phyloP scores from a whole-genome alignment of 768 basidiomycete genomes.

The Amyloporia xantha region DNA sequence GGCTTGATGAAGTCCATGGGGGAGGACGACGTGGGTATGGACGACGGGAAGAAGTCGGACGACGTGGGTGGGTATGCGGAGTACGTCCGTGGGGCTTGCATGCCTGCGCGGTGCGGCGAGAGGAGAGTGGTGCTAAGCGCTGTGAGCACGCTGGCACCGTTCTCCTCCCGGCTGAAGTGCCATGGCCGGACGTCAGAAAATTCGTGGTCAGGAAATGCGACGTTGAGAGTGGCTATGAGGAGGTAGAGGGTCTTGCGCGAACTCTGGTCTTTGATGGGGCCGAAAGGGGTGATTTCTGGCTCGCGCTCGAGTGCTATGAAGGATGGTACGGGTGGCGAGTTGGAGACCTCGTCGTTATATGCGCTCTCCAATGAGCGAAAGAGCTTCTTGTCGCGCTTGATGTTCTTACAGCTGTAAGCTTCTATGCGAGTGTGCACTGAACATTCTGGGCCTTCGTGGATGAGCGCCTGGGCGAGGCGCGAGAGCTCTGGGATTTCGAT shows the following conservation, averaged over 20 bases:
- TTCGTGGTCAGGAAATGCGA: conserved; percentile 96
- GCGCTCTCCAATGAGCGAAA: conserved; percentile 88
- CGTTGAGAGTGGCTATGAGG: conserved; percentile 93
- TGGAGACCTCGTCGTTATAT: conserved; percentile 73
- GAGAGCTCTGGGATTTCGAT: conserved; percentile 79
- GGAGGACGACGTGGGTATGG: conserved; percentile 64
- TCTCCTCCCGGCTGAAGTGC: conserved; percentile 81
- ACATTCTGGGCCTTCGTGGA: conserved; percentile 83
- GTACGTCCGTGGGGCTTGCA: conserved; percentile 71
- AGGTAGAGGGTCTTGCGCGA: conserved; percentile 92
- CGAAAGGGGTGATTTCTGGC: conserved; percentile 81
- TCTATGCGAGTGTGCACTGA: conserved; percentile 89
- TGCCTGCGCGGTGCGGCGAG: conserved; percentile 61
- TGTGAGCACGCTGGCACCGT: conserved; percentile 70
- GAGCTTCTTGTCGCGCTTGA: conserved; percentile 94
- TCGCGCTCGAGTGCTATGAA: conserved; percentile 68
- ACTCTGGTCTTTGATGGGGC: conserved; percentile 77
- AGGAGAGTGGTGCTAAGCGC: conserved; percentile 79
- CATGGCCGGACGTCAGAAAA: conserved; percentile 89
- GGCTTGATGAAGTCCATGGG: conserved; percentile 47
- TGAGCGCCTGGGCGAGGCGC: conserved; percentile 69
- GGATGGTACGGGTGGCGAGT: conserved; percentile 80
- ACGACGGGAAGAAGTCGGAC: conserved; percentile 70
- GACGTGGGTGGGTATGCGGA: conserved; percentile 78
- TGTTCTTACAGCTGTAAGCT: conserved; percentile 96